Evolutionary conservation across 768 basidiomycete genomes (phyloP).

Genomic region (Calocera cornea): DNA sequence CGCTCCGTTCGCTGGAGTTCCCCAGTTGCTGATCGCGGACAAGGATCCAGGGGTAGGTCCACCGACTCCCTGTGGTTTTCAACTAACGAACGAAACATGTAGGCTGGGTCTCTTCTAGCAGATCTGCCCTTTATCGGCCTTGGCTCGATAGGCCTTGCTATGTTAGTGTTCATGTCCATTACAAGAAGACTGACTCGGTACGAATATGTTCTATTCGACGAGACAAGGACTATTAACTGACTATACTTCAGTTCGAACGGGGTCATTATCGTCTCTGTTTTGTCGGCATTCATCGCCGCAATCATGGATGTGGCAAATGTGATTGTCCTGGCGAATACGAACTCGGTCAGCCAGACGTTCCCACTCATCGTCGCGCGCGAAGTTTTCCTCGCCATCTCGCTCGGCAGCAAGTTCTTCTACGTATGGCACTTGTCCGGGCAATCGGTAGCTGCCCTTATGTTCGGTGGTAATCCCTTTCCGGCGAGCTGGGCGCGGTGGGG

Average conservation of each 20-base stretch:
- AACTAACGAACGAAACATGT: not conserved
- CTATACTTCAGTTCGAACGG: slow-evolving; percentile 26
- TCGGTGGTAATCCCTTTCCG: slow-evolving; percentile 35
- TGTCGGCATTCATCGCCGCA: slow-evolving; percentile 48
- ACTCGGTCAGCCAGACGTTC: slow-evolving; percentile 19
- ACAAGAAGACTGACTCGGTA: slow-evolving; percentile 30
- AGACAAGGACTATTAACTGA: slow-evolving; percentile 27
- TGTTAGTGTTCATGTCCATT: slow-evolving; percentile 42
- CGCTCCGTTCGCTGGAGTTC: not conserved
- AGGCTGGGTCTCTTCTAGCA: slow-evolving; percentile 42
- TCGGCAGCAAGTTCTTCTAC: slow-evolving; percentile 48
- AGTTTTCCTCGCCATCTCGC: slow-evolving; percentile 41
- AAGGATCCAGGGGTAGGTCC: not conserved
- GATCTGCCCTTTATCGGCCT: slow-evolving; percentile 56
- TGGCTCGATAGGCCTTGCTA: slow-evolving; percentile 50
- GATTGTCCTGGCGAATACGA: slow-evolving; percentile 29
- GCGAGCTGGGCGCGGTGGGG: slow-evolving; percentile 59
- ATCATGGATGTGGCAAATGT: slow-evolving; percentile 49
- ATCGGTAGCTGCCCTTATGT: slow-evolving; percentile 31
- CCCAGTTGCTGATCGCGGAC: not conserved
- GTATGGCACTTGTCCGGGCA: slow-evolving; percentile 54
- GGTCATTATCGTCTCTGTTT: slow-evolving; percentile 44
- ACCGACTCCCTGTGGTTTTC: not conserved
- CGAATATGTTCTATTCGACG: not conserved
- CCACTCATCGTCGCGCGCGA: slow-evolving; percentile 44